Evolutionary conservation across 208 protist genomes (phyloP), one percentile per base, ranked within the genome.

Genomic region (Trypanosoma avium): DNA sequence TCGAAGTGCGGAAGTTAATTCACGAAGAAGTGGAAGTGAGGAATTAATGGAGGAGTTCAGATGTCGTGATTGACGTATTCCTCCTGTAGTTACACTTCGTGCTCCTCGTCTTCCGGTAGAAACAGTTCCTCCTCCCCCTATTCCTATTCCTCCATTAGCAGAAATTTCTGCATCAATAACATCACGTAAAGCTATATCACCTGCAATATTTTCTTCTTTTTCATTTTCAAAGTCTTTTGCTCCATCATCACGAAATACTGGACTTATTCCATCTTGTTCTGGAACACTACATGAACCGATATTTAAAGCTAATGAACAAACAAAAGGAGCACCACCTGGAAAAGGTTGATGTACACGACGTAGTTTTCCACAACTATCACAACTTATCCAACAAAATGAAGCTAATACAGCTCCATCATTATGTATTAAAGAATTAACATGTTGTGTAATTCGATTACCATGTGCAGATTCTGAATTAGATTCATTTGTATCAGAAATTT

Each of bases 271-370:
- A 9, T 84, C 79, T 47, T 73, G 26, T 58, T 93, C 84, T 29
- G 84, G 75, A 9, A 86, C 77, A 33, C 57, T 59, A 56, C 87
- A 93, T 9, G 73, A 77, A 4, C 64, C 48, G 24, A 81, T 64
- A 45, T 61, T 59, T 33, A 58, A 27, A 4, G 77, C 69, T 45
- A 94, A 73, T 13, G 75, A 73, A 58, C 88, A 94, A 27, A 94
- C 77, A 70, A 94, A 94, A 29, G 88, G 88, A 6, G 81, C 73
- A 0, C 84, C 88, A 52, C 88, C 88, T 2, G 88, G 88, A 47
- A 92, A 94, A 4, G 88, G 88, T 61, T 94, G 88, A n/a, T 86
- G 80, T 17, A 89, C 68, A 38, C 82, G 82, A n/a, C 88, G 70
- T 54, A 94, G 57, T 62, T 94, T 94, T 22, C 88, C 88, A 47